Evolutionary conservation across 805 yeast species (phyloP).

Genomic region (Phaffomyces opuntiae): DNA sequence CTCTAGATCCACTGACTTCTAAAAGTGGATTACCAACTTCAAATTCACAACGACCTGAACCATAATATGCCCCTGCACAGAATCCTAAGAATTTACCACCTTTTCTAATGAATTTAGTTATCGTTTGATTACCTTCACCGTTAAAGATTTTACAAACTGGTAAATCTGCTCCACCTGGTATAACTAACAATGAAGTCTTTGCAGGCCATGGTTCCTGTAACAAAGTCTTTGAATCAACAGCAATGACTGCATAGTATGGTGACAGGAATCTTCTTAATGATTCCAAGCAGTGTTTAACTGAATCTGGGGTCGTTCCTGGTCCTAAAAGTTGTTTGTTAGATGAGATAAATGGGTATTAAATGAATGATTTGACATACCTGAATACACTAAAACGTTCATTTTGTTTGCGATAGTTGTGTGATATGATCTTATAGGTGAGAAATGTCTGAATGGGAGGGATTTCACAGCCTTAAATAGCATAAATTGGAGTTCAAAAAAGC

Average conservation of each 20-base stretch:
- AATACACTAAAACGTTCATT: slow-evolving; percentile 73
- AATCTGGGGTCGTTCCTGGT: slow-evolving; percentile 82
- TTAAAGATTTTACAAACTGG: slow-evolving; percentile 73
- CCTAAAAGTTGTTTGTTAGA: slow-evolving; percentile 26
- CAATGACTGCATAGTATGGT: slow-evolving; percentile 81
- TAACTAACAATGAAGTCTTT: slow-evolving; percentile 70
- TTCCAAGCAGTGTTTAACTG: slow-evolving; percentile 78
- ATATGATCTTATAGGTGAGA: neutral
- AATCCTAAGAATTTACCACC: slow-evolving; percentile 87
- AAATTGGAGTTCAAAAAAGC: neutral
- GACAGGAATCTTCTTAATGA: slow-evolving; percentile 68
- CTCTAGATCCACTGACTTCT: slow-evolving; percentile 85
- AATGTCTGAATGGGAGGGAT: neutral
- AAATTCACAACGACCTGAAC: slow-evolving; percentile 69
- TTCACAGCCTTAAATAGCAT: slow-evolving; percentile 1
- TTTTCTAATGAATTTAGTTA: slow-evolving; percentile 53
- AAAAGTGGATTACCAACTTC: slow-evolving; percentile 62
- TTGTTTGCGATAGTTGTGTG: slow-evolving; percentile 1
- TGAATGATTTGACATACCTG: slow-evolving; percentile 29
- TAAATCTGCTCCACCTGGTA: slow-evolving; percentile 97
- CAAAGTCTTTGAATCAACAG: slow-evolving; percentile 56
- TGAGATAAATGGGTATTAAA: too few species aligned
- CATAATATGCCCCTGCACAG: slow-evolving; percentile 95
- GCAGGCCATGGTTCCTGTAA: slow-evolving; percentile 82
- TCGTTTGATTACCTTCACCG: slow-evolving; percentile 58